A percentile compares a stretch with the other conserved stretches of the same genome.
Conservation (phyloP, 768 basidiomycete species). For the Phanerochaete carnosa region DNA sequence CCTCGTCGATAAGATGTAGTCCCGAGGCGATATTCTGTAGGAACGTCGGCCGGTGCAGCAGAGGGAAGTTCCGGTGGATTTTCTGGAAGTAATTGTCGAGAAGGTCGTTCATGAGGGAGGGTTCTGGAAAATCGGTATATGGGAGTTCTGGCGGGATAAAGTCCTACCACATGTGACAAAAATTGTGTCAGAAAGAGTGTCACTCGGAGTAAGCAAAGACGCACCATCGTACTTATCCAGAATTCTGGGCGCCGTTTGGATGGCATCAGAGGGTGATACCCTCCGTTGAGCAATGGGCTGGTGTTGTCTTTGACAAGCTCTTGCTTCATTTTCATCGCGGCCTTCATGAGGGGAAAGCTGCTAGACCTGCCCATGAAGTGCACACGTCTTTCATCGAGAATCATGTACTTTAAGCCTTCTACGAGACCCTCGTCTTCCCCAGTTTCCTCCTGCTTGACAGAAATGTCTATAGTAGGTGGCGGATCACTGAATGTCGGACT, state of each 20-base stretch:
- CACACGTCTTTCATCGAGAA: conserved; percentile 14
- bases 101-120: conserved; percentile 29
- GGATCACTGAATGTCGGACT: not conserved
- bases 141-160: not conserved
- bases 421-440: not conserved
- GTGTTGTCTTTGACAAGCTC: conserved; percentile 26
- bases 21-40: conserved; percentile 28
- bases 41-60: conserved; percentile 42
- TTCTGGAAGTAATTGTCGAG: conserved; percentile 41
- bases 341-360: conserved; percentile 35
- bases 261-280: not conserved
- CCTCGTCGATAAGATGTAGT: conserved; percentile 29
- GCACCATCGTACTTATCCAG: not conserved
- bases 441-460: not conserved
- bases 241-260: not conserved
- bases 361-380: conserved; percentile 37
- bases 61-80: conserved; percentile 33
- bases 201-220: conserved; percentile 1
- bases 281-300: too few species aligned
- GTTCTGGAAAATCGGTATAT: not conserved
- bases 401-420: conserved; percentile 6
- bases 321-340: conserved; percentile 39
- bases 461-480: not conserved
- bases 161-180: not conserved
- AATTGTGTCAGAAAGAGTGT: not conserved